Conservation (phyloP, 306 rosid species). For the Betula pendula region DNA sequence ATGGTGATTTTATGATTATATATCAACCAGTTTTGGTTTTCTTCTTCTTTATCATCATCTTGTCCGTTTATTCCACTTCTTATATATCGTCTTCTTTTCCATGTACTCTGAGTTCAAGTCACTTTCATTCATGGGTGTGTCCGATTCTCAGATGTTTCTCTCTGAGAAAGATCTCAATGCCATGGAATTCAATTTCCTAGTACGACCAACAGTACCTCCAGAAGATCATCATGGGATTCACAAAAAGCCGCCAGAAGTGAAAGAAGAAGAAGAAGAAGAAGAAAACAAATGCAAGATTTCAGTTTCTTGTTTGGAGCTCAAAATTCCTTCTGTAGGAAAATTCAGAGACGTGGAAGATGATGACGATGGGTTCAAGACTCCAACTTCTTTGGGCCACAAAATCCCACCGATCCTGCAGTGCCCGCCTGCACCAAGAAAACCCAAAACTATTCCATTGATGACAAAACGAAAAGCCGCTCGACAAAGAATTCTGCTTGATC, state of each 20-base stretch:
- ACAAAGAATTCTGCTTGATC: constrained; percentile 31
- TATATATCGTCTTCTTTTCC: background rate
- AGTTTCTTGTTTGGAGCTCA: constrained; percentile 32
- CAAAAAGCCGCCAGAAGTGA: background rate
- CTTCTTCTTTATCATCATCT: background rate
- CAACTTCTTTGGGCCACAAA: constrained; percentile 50
- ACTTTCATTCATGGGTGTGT: constrained; percentile 33
- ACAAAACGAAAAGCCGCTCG: constrained; percentile 40
- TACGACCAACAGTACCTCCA: constrained; percentile 17
- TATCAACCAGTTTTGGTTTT: background rate
- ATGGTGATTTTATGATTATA: constrained; percentile 24
- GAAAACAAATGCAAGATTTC: constrained; percentile 28
- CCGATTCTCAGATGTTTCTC: constrained; percentile 40
- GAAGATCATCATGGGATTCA: background rate
- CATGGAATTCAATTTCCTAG: constrained; percentile 35
- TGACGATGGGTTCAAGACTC: constrained; percentile 65
- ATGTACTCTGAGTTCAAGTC: constrained; percentile 17
- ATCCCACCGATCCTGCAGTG: constrained; percentile 41
- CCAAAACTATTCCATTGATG: constrained; percentile 37
- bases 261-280: constrained; percentile 11
- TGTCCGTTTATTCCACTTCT: background rate
- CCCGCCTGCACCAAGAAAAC: constrained; percentile 77
- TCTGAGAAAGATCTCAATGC: constrained; percentile 39
- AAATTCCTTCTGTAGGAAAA: constrained; percentile 27
- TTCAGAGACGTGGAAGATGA: constrained; percentile 12